Conservation (phyloP, 2,329 filamentous ascomycete species). For the Phaeophleospora eucalypticola region DNA sequence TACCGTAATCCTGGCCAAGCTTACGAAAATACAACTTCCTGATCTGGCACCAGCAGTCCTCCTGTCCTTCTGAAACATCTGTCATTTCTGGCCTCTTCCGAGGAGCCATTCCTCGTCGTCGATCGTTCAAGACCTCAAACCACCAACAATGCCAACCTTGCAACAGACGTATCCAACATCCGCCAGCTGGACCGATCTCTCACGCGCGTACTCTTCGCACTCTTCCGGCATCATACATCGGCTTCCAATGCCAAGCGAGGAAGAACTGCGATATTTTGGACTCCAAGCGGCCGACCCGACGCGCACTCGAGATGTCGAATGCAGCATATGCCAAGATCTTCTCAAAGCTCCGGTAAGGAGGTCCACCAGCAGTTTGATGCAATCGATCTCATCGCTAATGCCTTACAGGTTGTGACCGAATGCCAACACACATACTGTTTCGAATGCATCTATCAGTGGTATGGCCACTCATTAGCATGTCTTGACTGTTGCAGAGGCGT, state of each 20-base stretch:
- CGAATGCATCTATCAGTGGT: constrained; percentile 6
- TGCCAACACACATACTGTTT: constrained; percentile 17
- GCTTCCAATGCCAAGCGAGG: constrained; percentile 7
- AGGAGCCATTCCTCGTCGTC: too few species aligned
- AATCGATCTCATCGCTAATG: neutral
- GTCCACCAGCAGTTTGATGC: neutral
- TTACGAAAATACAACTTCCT: too few species aligned
- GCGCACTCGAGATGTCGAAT: constrained; percentile 7
- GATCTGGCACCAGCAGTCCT: too few species aligned
- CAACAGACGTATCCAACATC: too few species aligned
- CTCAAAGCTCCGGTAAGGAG: constrained; percentile 6
- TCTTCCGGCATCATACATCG: too few species aligned
- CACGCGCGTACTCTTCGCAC: too few species aligned
- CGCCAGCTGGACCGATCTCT: too few species aligned
- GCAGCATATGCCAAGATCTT: constrained; percentile 13
- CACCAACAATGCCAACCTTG: too few species aligned
- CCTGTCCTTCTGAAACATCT: too few species aligned
- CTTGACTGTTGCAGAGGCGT: constrained; percentile 1
- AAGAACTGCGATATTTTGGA: constrained; percentile 2
- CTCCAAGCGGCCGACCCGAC: constrained; percentile 5
- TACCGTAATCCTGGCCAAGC: too few species aligned
- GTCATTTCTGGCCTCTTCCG: too few species aligned
- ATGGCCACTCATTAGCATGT: neutral
- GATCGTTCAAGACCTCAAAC: too few species aligned
- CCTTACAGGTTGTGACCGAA: constrained; percentile 4